phyloP scores from a whole-genome alignment of 2,329 filamentous ascomycete species.

The Fusarium ambrosium region DNA sequence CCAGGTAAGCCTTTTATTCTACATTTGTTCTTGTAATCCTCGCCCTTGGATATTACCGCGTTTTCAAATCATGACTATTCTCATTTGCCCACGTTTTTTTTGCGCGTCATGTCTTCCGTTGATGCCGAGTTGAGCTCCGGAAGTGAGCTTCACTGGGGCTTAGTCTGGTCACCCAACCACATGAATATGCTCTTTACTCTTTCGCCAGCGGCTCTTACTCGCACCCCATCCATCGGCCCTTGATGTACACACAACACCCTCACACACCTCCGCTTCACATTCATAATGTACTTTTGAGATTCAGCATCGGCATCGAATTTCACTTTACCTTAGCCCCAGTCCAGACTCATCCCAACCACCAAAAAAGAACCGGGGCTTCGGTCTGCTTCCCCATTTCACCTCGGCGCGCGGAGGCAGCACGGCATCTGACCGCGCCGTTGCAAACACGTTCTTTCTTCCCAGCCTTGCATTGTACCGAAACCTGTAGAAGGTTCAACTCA shows the following conservation, averaged over 20 bases:
- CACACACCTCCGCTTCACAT: constrained; percentile 20
- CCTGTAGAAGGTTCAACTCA: constrained; percentile 1
- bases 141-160: constrained; percentile 20
- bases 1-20: constrained; percentile 34
- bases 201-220: not conserved
- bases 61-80: not conserved
- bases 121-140: constrained; percentile 31
- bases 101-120: constrained; percentile 34
- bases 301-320: constrained; percentile 15
- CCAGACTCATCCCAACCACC: constrained; percentile 35
- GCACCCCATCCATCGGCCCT: constrained; percentile 5
- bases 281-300: constrained; percentile 18
- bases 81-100: constrained; percentile 7
- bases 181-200: constrained; percentile 2
- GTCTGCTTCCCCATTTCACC: constrained; percentile 14
- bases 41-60: not conserved
- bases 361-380: constrained; percentile 28
- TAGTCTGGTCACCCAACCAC: constrained; percentile 2
- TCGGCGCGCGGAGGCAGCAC: constrained; percentile 31
- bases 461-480: not conserved
- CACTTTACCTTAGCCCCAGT: constrained; percentile 29
- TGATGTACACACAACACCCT: constrained; percentile 18
- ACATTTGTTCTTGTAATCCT: constrained; percentile 5
- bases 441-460: constrained; percentile 22
- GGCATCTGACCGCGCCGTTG: constrained; percentile 33